These are phyloP conservation scores for Xylaria grammica DNA, from an alignment of 495 filamentous ascomycete species.

Conservation along the genomic window DNA sequence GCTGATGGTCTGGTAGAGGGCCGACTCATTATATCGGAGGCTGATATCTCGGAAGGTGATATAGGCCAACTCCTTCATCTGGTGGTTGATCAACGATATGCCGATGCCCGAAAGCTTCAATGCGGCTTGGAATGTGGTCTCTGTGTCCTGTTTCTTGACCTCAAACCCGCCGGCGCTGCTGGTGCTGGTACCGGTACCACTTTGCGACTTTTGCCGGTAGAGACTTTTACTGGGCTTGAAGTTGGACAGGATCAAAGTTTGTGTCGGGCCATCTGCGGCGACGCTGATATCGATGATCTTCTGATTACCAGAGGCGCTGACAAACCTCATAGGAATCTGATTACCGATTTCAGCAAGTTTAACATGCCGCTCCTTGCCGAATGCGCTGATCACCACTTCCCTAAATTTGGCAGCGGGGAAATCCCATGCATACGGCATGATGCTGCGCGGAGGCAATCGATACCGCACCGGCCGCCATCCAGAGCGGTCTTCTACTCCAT, in stretches of 20 bases:
- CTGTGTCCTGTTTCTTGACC: slow-evolving; percentile 86
- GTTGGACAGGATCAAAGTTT: slow-evolving; percentile 92
- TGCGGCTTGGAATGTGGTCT: slow-evolving; percentile 85
- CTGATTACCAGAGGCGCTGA: slow-evolving; percentile 63
- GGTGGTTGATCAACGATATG: slow-evolving; percentile 89
- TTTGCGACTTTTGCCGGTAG: slow-evolving; percentile 82
- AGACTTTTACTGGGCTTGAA: slow-evolving; percentile 92
- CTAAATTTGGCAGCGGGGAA: slow-evolving; percentile 97
- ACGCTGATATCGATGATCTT: slow-evolving; percentile 97
- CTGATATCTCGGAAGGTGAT: slow-evolving; percentile 92
- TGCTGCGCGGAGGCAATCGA: slow-evolving; percentile 90
- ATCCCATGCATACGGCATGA: slow-evolving; percentile 99
- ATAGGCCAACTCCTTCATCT: slow-evolving; percentile 90
- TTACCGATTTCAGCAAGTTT: slow-evolving; percentile 97
- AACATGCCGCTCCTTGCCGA: slow-evolving; percentile 83
- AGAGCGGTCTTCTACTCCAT: slow-evolving; percentile 78
- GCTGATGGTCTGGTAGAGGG: slow-evolving; percentile 86
- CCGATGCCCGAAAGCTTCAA: slow-evolving; percentile 89
- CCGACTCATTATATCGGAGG: slow-evolving; percentile 89
- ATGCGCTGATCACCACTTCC: slow-evolving; percentile 80
- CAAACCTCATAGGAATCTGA: slow-evolving; percentile 80
- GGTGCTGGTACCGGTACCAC: slow-evolving; percentile 53
- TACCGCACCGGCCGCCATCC: slow-evolving; percentile 92
- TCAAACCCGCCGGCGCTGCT: slow-evolving; percentile 73
- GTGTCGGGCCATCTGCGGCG: slow-evolving; percentile 89